phyloP scores from a whole-genome alignment of 1,284 basidiomycete genomes.

The Erythrobasidium hasegawianum region DNA sequence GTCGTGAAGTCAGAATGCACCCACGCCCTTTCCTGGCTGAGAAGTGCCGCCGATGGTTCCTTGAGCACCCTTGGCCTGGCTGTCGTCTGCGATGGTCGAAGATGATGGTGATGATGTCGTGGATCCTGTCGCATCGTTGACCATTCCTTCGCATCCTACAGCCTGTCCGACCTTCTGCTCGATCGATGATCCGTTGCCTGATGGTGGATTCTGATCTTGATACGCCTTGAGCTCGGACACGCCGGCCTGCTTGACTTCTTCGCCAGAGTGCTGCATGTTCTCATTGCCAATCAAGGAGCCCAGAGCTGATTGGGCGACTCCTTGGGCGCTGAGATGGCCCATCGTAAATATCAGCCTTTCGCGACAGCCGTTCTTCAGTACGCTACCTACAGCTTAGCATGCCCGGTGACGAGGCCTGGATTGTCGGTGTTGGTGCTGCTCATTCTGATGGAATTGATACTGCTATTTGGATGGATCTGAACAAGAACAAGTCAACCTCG shows the following conservation, averaged over 20 bases:
- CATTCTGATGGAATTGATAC: not conserved
- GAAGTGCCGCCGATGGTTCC: constrained; percentile 11
- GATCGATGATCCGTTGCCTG: constrained; percentile 12
- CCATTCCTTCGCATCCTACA: constrained; percentile 34
- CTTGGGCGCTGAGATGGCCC: constrained; percentile 25
- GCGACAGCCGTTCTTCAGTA: not conserved
- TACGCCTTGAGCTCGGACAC: constrained; percentile 23
- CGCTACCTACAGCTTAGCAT: constrained; percentile 28
- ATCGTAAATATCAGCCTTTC: not conserved
- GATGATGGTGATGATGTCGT: constrained; percentile 1
- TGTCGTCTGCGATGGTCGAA: no score
- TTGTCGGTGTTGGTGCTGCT: constrained; percentile 2
- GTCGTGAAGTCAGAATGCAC: not conserved
- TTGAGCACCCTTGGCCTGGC: no score
- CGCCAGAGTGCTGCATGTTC: constrained; percentile 8
- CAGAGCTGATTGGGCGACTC: constrained; percentile 17
- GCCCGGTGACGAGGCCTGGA: constrained; percentile 31
- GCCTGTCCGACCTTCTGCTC: constrained; percentile 20
- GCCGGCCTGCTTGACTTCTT: constrained; percentile 18
- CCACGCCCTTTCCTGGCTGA: constrained; percentile 25
- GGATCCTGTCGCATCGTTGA: constrained; percentile 22
- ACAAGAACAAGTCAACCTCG: not conserved
- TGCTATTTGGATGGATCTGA: not conserved
- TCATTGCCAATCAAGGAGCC: constrained; percentile 28
- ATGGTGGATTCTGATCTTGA: constrained; percentile 22